A percentile compares a stretch with the other conserved stretches of the same genome.
Evolutionary conservation across 2,329 filamentous ascomycete species (phyloP).

Genomic region (Aureobasidium lini): DNA sequence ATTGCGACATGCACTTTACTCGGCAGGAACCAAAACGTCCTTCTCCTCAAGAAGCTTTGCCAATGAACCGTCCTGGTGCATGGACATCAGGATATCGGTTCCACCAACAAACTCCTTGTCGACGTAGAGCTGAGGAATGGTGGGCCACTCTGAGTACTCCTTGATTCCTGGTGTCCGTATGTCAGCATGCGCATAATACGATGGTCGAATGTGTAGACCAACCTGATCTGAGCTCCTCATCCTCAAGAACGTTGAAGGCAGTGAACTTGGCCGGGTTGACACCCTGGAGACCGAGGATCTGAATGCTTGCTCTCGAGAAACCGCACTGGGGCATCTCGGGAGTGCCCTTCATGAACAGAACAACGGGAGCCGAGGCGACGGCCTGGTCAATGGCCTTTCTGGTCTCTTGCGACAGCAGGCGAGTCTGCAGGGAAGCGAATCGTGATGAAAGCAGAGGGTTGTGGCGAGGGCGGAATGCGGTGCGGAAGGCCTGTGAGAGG

Average conservation of each 20-base stretch:
- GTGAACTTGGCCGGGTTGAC: constrained; percentile 89
- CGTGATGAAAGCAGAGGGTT: constrained; percentile 34
- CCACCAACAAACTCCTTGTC: constrained; percentile 94
- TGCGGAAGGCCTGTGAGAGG: constrained; percentile 36
- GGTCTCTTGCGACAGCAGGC: constrained; percentile 74
- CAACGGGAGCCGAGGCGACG: constrained; percentile 78
- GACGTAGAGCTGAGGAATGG: constrained; percentile 93
- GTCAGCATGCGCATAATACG: not conserved
- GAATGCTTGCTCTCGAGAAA: constrained; percentile 89
- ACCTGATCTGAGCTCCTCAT: constrained; percentile 78
- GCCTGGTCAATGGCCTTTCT: constrained; percentile 83
- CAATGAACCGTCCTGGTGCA: constrained; percentile 94
- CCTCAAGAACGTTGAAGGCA: constrained; percentile 96
- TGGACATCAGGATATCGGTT: constrained; percentile 93
- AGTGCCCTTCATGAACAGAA: constrained; percentile 99
- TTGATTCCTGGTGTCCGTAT: constrained; percentile 65
- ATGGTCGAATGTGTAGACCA: constrained; percentile 12
- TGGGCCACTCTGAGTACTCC: constrained; percentile 98
- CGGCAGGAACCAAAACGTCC: constrained; percentile 65
- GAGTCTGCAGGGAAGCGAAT: constrained; percentile 44
- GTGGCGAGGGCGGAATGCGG: constrained; percentile 36
- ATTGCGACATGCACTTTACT: constrained; percentile 24
- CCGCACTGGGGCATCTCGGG: constrained; percentile 94
- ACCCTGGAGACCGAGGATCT: constrained; percentile 89
- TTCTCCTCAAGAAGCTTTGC: constrained; percentile 90